Percentiles rank a stretch among this genome's conserved stretches.
phyloP scores from a whole-genome alignment of 345 rosid genomes.

The Citrus cavaleriei region DNA sequence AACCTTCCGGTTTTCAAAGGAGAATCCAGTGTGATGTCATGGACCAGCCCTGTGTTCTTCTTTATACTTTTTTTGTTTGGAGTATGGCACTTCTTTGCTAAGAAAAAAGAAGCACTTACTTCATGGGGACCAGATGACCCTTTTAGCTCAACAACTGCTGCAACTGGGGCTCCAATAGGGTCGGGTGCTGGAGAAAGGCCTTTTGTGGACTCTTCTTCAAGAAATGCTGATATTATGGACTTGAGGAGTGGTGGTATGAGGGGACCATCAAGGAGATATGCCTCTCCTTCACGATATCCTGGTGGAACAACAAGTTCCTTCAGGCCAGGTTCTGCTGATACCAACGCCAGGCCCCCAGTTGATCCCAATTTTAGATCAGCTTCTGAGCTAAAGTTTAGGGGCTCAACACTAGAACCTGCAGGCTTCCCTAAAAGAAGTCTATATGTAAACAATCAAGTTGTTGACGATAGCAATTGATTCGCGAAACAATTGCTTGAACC shows the following conservation, averaged over 20 bases:
- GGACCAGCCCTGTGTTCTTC: conserved; percentile 85
- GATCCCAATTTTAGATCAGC: conserved; percentile 54
- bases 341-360: conserved; percentile 53
- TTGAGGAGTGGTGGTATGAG: conserved; percentile 49
- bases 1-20: conserved; percentile 60
- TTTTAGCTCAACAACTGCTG: conserved; percentile 48
- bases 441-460: conserved; percentile 51
- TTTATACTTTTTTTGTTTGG: conserved; percentile 75
- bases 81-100: conserved; percentile 93
- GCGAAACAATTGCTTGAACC: conserved; percentile 3
- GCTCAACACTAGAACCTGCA: conserved; percentile 48
- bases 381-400: conserved; percentile 61
- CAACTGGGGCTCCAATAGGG: conserved; percentile 42
- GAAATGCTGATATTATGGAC: conserved; percentile 58
- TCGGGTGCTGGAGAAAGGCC: conserved; percentile 54
- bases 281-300: conserved; percentile 62
- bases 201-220: conserved; percentile 55
- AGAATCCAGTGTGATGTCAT: conserved; percentile 67
- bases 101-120: conserved; percentile 92
- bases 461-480: conserved; percentile 48
- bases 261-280: conserved; percentile 49
- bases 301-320: conserved; percentile 59
- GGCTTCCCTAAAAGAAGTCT: conserved; percentile 59
- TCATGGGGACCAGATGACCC: conserved; percentile 97
- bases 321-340: conserved; percentile 52